Conservation (phyloP, 2,329 filamentous ascomycete genomes). For the Diaporthe humulicola region DNA sequence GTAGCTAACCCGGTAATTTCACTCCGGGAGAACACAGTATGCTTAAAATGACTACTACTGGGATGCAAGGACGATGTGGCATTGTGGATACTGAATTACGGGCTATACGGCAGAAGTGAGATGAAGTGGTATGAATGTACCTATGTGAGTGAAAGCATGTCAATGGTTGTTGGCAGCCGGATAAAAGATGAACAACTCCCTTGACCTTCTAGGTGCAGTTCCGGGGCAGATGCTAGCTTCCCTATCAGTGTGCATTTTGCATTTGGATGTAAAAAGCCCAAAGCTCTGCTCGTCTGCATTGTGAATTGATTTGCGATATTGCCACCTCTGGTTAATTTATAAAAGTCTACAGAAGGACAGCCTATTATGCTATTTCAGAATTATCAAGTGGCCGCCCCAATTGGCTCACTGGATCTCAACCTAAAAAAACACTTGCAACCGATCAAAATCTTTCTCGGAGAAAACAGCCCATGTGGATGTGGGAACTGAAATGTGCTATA, state of each 20-base stretch:
- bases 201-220: not conserved
- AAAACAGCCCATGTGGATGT: not conserved
- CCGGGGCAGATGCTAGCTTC: not conserved
- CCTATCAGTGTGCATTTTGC: not conserved
- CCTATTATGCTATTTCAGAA: conserved; percentile 6
- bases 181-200: not conserved
- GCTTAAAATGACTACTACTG: too few species aligned
- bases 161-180: not conserved
- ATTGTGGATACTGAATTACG: too few species aligned
- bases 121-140: not conserved
- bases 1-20: not conserved
- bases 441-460: not conserved
- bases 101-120: too few species aligned
- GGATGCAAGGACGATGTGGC: too few species aligned
- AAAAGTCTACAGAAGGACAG: not conserved
- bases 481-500: not conserved
- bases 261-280: not conserved
- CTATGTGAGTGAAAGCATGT: not conserved
- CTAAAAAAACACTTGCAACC: not conserved
- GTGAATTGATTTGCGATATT: not conserved
- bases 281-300: not conserved
- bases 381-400: not conserved
- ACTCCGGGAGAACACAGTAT: too few species aligned
- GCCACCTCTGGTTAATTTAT: not conserved
- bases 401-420: not conserved